Conservation (phyloP, 2,329 filamentous ascomycete genomes). For the Thielaviopsis populi region DNA sequence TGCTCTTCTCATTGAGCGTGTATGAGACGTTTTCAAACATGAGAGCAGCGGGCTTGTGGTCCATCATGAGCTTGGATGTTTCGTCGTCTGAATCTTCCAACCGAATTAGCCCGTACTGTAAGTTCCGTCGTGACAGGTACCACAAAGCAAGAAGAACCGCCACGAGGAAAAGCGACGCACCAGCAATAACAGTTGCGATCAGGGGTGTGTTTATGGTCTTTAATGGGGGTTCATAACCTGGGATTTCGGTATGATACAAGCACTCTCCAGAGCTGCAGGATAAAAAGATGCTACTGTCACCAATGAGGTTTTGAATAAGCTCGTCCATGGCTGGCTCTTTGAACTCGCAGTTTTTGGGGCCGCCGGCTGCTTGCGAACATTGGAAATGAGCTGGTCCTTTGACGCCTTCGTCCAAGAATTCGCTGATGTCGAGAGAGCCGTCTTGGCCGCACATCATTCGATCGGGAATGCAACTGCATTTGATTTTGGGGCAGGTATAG, state of each 20-base stretch:
- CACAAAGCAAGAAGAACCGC: constrained; percentile 68
- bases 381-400: constrained; percentile 76
- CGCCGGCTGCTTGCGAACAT: constrained; percentile 51
- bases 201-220: constrained; percentile 95
- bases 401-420: constrained; percentile 72
- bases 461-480: constrained; percentile 75
- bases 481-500: constrained; percentile 72
- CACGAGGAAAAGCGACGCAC: constrained; percentile 74
- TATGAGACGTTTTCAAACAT: constrained; percentile 85
- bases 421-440: constrained; percentile 79
- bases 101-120: constrained; percentile 56
- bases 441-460: constrained; percentile 89
- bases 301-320: constrained; percentile 76
- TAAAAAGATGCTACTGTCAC: constrained; percentile 76
- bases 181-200: constrained; percentile 85
- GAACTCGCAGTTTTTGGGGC: constrained; percentile 57
- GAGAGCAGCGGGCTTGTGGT: constrained; percentile 80
- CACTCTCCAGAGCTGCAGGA: constrained; percentile 80
- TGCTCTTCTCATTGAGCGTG: constrained; percentile 71
- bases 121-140: constrained; percentile 68
- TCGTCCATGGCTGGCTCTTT: constrained; percentile 86
- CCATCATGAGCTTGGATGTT: constrained; percentile 67
- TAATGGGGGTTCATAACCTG: constrained; percentile 73
- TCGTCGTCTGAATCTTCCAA: constrained; percentile 87
- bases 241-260: constrained; percentile 80